Conservation (phyloP, 257 asterid species). For the Przewalskia tangutica region DNA sequence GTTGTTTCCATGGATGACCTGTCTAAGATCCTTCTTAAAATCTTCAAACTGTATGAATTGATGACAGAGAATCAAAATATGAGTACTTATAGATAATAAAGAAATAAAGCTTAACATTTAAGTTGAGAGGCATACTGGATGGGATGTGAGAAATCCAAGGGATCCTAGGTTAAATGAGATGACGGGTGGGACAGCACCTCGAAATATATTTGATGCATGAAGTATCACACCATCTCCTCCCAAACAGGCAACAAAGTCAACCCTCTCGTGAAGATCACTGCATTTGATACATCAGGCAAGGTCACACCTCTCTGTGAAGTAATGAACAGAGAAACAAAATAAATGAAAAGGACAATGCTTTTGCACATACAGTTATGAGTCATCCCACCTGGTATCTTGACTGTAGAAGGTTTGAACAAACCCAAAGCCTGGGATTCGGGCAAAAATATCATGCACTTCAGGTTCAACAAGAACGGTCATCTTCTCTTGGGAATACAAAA, state of each 20-base stretch:
- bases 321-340: neutral
- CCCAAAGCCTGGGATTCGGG: constrained; percentile 97
- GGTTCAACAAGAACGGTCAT: constrained; percentile 98
- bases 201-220: constrained; percentile 91
- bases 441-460: constrained; percentile 89
- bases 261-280: constrained; percentile 97
- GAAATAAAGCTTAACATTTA: constrained; percentile 1
- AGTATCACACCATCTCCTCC: constrained; percentile 99
- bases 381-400: constrained; percentile 91
- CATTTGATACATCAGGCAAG: constrained; percentile 19
- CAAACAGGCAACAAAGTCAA: constrained; percentile 94
- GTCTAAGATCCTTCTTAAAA: constrained; percentile 74
- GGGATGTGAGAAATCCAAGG: constrained; percentile 88
- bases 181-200: constrained; percentile 98
- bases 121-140: constrained; percentile 44
- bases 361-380: constrained; percentile 5
- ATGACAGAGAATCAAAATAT: neutral
- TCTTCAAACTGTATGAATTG: constrained; percentile 57
- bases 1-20: constrained; percentile 81
- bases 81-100: neutral
- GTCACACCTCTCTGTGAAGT: constrained; percentile 13
- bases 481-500: constrained; percentile 81
- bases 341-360: neutral
- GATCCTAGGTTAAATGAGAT: constrained; percentile 99
- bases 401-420: constrained; percentile 96